A percentile compares a stretch with the other conserved stretches of the same genome.
Conservation (phyloP, 352 stramenopile genomes). For the Globisporangium nodosum region DNA sequence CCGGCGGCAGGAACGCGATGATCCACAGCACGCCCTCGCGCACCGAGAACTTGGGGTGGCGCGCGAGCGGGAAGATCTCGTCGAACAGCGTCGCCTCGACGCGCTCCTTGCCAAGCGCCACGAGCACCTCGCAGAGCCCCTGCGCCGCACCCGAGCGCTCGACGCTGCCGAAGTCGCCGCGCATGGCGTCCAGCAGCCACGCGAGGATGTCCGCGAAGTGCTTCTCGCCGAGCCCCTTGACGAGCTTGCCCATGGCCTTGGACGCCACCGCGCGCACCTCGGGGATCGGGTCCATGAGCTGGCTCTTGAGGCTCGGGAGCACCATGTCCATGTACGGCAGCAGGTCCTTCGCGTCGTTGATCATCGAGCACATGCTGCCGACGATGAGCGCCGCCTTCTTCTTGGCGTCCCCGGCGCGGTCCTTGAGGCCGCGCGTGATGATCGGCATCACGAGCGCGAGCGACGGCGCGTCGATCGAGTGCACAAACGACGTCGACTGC, state of each 20-base stretch:
- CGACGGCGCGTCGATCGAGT: conserved; percentile 99
- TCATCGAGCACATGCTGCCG: conserved; percentile 99
- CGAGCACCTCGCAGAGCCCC: conserved; percentile 95
- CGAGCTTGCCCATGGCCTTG: conserved; percentile 94
- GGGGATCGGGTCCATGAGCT: conserved; percentile 91
- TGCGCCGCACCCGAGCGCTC: conserved; percentile 98
- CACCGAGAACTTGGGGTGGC: conserved; percentile 92
- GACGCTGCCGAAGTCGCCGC: conserved; percentile 92
- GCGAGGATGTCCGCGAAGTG: conserved; percentile 95
- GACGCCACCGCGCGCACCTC: conserved; percentile 93
- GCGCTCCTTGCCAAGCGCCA: conserved; percentile 74
- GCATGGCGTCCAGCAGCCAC: conserved; percentile 97
- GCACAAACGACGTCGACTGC: conserved; percentile 97
- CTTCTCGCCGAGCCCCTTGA: conserved; percentile 94
- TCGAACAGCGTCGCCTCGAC: conserved; percentile 78
- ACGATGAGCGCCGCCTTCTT: conserved; percentile 98
- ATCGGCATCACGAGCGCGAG: conserved; percentile 99
- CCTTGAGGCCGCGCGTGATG: conserved; percentile 96
- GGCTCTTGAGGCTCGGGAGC: conserved; percentile 93
- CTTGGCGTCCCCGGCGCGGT: conserved; percentile 96
- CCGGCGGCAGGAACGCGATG: conserved; percentile 97
- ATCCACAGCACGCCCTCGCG: conserved; percentile 99
- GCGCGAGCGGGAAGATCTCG: conserved; percentile 94
- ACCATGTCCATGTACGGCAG: conserved; percentile 97
- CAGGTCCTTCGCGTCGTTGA: conserved; percentile 97